phyloP scores from a whole-genome alignment of 108 stramenopile species.

The Aurantiochytrium sp. region DNA sequence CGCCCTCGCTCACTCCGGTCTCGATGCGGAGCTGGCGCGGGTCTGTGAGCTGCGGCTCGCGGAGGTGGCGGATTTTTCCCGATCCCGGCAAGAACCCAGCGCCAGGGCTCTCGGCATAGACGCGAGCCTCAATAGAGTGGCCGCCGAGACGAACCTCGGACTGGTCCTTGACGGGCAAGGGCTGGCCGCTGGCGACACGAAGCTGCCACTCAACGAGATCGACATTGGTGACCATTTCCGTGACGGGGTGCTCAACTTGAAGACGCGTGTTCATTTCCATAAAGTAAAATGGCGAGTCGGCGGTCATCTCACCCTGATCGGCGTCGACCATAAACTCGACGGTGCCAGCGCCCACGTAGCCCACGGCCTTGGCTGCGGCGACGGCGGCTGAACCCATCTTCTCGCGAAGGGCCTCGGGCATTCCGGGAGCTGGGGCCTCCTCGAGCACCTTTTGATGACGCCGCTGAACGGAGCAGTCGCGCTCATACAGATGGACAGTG shows the following conservation, averaged over 20 bases:
- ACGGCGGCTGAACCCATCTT: slow-evolving; percentile 77
- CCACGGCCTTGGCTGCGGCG: slow-evolving; percentile 63
- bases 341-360: slow-evolving; percentile 94
- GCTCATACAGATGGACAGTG: slow-evolving; percentile 82
- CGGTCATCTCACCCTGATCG: slow-evolving; percentile 14
- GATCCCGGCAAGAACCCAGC: slow-evolving; percentile 51
- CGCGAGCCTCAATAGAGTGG: slow-evolving; percentile 57
- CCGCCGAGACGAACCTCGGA: slow-evolving; percentile 22
- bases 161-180: slow-evolving; percentile 43
- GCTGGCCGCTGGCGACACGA: slow-evolving; percentile 77
- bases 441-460: slow-evolving; percentile 95
- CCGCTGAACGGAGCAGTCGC: slow-evolving; percentile 88
- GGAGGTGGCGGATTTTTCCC: slow-evolving; percentile 41
- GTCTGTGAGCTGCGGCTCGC: neutral
- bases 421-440: slow-evolving; percentile 82
- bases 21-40: slow-evolving; percentile 35
- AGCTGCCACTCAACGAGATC: slow-evolving; percentile 90
- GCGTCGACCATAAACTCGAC: slow-evolving; percentile 88
- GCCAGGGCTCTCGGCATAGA: slow-evolving; percentile 53
- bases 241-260: slow-evolving; percentile 85
- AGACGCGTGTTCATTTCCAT: slow-evolving; percentile 96
- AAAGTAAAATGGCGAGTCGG: slow-evolving; percentile 63
- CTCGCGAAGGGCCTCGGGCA: slow-evolving; percentile 56
- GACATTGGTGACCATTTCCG: slow-evolving; percentile 76
- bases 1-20: slow-evolving; percentile 44